Percentiles rank a stretch among this genome's conserved stretches.
phyloP scores from a whole-genome alignment of 1,139 yeast genomes.

The Geotrichum histeridarum region DNA sequence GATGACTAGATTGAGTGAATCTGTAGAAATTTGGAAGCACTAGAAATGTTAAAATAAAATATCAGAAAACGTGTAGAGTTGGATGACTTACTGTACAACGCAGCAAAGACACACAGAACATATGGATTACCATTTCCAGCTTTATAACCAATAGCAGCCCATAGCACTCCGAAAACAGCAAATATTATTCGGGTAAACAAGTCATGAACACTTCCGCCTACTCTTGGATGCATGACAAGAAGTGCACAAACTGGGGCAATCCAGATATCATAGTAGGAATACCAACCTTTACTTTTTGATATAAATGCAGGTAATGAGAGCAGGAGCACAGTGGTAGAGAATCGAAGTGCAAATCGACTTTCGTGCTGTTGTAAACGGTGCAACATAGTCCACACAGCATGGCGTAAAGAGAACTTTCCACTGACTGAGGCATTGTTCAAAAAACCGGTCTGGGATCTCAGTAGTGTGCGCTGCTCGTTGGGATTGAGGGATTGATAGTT shows the following conservation, averaged over 20 bases:
- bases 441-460: constrained; percentile 2
- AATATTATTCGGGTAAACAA: constrained; percentile 36
- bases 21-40: constrained; percentile 37
- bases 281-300: constrained; percentile 41
- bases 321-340: constrained; percentile 38
- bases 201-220: constrained; percentile 42
- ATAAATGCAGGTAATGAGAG: constrained; percentile 45
- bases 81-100: constrained; percentile 28
- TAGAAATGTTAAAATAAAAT: background rate
- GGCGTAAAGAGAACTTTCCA: constrained; percentile 20
- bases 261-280: constrained; percentile 41
- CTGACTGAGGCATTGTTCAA: background rate
- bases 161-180: constrained; percentile 42
- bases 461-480: constrained; percentile 1
- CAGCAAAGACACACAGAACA: constrained; percentile 42
- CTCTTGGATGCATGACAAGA: constrained; percentile 42
- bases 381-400: constrained; percentile 39
- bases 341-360: constrained; percentile 43
- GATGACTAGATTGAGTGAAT: constrained; percentile 33
- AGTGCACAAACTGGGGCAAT: constrained; percentile 43
- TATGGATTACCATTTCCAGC: constrained; percentile 40
- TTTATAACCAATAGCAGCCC: constrained; percentile 46
- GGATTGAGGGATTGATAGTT: constrained; percentile 1
- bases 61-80: background rate
- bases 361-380: constrained; percentile 39